Evolutionary conservation across 495 filamentous ascomycete species (phyloP), one percentile per base, ranked within the genome.

Genomic region (Halenospora varia): DNA sequence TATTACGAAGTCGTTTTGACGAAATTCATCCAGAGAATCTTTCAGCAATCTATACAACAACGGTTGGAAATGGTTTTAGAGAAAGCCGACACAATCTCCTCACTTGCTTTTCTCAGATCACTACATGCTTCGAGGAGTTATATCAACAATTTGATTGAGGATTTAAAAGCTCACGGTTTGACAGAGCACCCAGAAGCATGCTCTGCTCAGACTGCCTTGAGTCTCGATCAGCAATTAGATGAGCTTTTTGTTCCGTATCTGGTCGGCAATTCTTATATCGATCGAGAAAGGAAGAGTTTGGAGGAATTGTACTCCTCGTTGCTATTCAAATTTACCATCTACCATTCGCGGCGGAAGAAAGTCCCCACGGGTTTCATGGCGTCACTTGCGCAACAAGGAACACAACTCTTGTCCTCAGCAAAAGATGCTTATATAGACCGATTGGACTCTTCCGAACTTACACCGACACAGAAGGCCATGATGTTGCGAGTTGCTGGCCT

Each of bases 1-100:
- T 97, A 90, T 71, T 89, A 96, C 62, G 95, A 99, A 47, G 89
- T 92, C 53, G 95, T 99, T 3, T 74, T 99, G 45, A 82, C 84
- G 39, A 90, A 89, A 58, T 99, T 99, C 62, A 73, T 97, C 24
- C 95, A 97, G 70, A 82, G 95, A 26, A 86, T 99, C 4, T 99
- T 97, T 68, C 93, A 99, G 67, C 95, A 99, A 69, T 96, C 93
- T 2, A 88, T 98, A 59, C 95, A 97, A 68, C 94, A 97, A 70
- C 78, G 92, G 2, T 77, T 99, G 11, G 95, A 99, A 63, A 91
- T 96, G 88, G 92, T 99, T 9, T 76, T 99, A 44, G 90, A 96
- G 57, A 96, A 96, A 71, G 93, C 95, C 11, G 88, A 88, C 61
- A 85, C 85, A 8, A 83, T 96, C 41, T 97, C 95, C 1, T 91